Evolutionary conservation across 2,329 filamentous ascomycete genomes (phyloP), one percentile per base, ranked within the genome.

Genomic region (Colletotrichum trifolii): DNA sequence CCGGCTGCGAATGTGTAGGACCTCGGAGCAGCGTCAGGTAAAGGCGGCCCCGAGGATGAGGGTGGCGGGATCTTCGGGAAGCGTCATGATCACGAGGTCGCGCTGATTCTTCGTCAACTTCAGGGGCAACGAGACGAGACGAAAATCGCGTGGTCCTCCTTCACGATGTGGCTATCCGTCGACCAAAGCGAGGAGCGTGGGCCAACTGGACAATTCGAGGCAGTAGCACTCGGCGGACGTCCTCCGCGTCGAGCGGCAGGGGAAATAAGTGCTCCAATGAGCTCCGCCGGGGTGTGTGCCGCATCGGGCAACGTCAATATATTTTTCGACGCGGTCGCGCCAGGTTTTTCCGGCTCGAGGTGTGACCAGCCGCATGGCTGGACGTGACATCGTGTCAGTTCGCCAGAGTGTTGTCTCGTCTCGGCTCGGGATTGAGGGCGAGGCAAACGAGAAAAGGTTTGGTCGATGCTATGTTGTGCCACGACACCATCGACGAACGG

Each of bases 61-160:
- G 13, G 47, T 49, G 63, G 38, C 63, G 63, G 63, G 58, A 66
- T 63, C 63, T 66, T 66, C 63, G 63, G 63, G 63, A 66, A 53
- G 63, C 45, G 15, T 39, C 7, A 66, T 10, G 58, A 39, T 66
- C 52, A 66, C 52, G 38, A 54, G 63, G 42, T n/a, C 38, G 42
- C 42, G 35, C 35, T 33, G 15, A 33, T 6, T 25, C 45, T 57
- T 43, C 13, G 3, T 25, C 33, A 3, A 25, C 25, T 25, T 9
- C 13, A 43, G 54, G 58, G 35, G 17, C 56, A 54, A 66, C 34
- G 58, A 56, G 33, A 17, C 45, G 12, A 25, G 25, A 25, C 25
- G 25, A 25, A 25, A 25, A 25, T 42, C 33, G 17, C 35, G 15
- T 35, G 25, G 25, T 25, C 25, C 25, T 10, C 53, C 53, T 47